Evolutionary conservation across 148 eudicot species (phyloP).

Genomic region (Rhododendron henanense): DNA sequence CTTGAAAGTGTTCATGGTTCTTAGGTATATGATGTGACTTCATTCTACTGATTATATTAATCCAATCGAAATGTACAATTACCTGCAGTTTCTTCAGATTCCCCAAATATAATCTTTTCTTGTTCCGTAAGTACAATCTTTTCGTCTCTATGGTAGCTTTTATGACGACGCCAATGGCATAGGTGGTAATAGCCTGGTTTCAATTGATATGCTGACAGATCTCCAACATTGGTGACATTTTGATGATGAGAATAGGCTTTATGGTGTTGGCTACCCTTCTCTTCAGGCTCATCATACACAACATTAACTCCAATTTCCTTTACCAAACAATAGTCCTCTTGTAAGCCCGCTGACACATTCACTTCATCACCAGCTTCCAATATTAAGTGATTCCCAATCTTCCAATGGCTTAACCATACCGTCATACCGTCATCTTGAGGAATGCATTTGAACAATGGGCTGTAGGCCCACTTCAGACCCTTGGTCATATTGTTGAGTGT

Average conservation of each 20-base stretch:
- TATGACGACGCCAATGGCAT: not conserved
- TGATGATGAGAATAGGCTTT: not conserved
- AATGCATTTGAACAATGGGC: not conserved
- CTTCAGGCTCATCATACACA: conserved; percentile 2
- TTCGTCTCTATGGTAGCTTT: no score
- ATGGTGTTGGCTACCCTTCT: not conserved
- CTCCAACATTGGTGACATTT: not conserved
- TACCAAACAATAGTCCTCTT: no score
- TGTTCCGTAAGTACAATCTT: no score
- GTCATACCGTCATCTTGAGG: not conserved
- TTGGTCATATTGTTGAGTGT: not conserved
- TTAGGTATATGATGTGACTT: no score
- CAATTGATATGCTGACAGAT: not conserved
- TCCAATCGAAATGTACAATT: no score
- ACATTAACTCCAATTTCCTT: not conserved
- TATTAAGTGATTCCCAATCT: not conserved
- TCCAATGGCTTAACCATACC: conserved; percentile 5
- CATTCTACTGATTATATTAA: no score
- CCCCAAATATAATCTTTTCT: not conserved
- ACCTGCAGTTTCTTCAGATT: not conserved
- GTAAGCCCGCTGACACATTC: no score
- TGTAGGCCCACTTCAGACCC: not conserved
- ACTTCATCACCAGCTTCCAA: no score
- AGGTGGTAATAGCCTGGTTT: not conserved
- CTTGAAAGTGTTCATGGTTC: no score